Evolutionary conservation across 257 asterid species (phyloP), one percentile per base, ranked within the genome.

Genomic region (Plantago major): DNA sequence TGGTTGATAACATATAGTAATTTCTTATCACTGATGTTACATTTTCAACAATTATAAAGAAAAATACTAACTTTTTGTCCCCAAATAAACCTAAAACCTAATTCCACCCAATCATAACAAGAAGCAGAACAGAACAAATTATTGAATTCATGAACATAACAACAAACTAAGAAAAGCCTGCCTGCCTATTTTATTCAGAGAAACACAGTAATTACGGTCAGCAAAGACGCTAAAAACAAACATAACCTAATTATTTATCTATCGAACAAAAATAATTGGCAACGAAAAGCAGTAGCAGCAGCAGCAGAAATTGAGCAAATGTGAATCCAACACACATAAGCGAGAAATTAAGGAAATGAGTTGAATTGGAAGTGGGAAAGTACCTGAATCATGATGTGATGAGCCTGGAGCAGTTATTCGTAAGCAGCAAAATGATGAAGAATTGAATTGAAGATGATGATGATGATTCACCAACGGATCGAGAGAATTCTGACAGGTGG

Each of bases 301-400:
- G 26, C 26, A 28, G 13, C 42, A 53, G 17, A 53, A 53, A 53
- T 53, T 12, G 30, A 19, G 58, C 58, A 26, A 11, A 52, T 15
- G n/a, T 15, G 18, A 48, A 48, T 4, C 1, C 18, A 2, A 7
- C 3, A 48, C 4, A n/a, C 26, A 48, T 52, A 53, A 53, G 4
- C 7, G 3, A 19, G 0, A 26, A 17, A 1, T 0, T 12, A 22
- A 53, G 18, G 16, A 5, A 26, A 53, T 11, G 12, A 22, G n/a
- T 53, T 7, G 14, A 53, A 53, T 1, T 38, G 30, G 2, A 10
- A 22, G 5, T 53, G 33, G 33, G 30, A 19, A 22, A 53, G 17
- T 26, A 53, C 58, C 58, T 53, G 42, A 53, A 53, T 53, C 11
- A 7, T 7, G 54, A 49, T 10, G 17, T 49, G 54, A 49, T 49